Evolutionary conservation across 129 eudicot genomes (phyloP).

Genomic region (Saposhnikovia divaricata): DNA sequence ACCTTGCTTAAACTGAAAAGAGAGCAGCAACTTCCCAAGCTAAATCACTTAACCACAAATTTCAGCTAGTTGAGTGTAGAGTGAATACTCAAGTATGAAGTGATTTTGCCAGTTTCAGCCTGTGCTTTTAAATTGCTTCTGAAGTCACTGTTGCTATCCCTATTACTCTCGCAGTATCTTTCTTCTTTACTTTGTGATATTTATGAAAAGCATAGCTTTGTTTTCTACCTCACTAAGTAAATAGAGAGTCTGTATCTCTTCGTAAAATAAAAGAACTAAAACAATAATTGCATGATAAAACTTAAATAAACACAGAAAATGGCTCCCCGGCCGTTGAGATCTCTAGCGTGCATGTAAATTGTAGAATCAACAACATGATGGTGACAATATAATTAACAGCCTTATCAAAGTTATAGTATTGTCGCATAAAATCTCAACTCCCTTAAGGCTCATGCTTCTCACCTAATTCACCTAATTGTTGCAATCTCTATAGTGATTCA

Average conservation of each 20-base stretch:
- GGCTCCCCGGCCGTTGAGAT: not conserved
- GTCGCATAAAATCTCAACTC: not conserved
- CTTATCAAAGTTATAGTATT: not conserved
- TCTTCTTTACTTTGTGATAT: constrained; percentile 17
- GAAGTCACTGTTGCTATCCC: not conserved
- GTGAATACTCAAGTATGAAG: not conserved
- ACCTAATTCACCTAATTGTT: not conserved
- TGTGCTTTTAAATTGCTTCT: not conserved
- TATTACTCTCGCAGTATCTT: not conserved
- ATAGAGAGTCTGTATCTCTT: not conserved
- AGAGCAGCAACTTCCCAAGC: too few relatives aligned
- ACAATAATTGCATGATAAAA: not conserved
- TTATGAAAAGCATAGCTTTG: constrained; percentile 29
- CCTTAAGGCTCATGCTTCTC: not conserved
- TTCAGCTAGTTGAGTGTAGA: not conserved
- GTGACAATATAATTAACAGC: constrained; percentile 3
- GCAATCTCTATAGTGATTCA: not conserved
- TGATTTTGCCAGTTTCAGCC: not conserved
- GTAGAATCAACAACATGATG: not conserved
- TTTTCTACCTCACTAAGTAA: constrained; percentile 13
- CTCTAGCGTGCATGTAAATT: not conserved
- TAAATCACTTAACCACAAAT: not conserved
- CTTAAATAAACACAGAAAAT: not conserved
- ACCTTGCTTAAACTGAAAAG: too few relatives aligned
- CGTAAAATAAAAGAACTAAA: not conserved